Conservation (phyloP, 768 basidiomycete genomes). For the Boletus pseudo-olivaceus region DNA sequence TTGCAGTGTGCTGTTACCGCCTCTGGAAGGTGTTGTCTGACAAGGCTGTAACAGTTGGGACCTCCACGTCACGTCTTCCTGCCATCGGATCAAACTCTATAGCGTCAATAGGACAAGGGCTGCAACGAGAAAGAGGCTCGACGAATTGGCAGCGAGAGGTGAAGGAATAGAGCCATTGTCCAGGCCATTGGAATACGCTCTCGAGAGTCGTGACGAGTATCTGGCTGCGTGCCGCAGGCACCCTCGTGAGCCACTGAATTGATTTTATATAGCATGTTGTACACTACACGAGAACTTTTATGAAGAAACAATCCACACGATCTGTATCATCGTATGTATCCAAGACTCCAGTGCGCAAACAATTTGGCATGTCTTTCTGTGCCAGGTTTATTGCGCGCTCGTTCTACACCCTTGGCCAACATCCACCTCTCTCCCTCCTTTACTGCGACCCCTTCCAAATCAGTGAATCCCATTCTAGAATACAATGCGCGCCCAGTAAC, state of each 20-base stretch:
- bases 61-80: conserved; percentile 51
- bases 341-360: not conserved
- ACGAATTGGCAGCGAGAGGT: conserved; percentile 37
- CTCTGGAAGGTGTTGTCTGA: not conserved
- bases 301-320: not conserved
- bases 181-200: conserved; percentile 6
- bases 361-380: not conserved
- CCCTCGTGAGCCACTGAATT: conserved; percentile 9
- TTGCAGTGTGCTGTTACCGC: not conserved
- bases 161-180: conserved; percentile 23
- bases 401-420: conserved; percentile 33
- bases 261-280: not conserved
- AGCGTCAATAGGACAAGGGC: conserved; percentile 45
- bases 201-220: conserved; percentile 9
- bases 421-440: conserved; percentile 21
- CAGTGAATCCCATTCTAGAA: conserved; percentile 19
- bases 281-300: not conserved
- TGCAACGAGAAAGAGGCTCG: conserved; percentile 42
- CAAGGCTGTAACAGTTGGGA: conserved; percentile 39
- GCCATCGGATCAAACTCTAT: conserved; percentile 52
- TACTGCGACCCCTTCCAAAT: conserved; percentile 5
- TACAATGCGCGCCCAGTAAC: conserved; percentile 16
- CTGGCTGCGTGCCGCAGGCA: not conserved
- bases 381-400: no score
- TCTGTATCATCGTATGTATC: not conserved